Percentiles rank a stretch among this genome's conserved stretches.
Conservation (phyloP, 2,329 filamentous ascomycete species). For the Fusarium begoniae region DNA sequence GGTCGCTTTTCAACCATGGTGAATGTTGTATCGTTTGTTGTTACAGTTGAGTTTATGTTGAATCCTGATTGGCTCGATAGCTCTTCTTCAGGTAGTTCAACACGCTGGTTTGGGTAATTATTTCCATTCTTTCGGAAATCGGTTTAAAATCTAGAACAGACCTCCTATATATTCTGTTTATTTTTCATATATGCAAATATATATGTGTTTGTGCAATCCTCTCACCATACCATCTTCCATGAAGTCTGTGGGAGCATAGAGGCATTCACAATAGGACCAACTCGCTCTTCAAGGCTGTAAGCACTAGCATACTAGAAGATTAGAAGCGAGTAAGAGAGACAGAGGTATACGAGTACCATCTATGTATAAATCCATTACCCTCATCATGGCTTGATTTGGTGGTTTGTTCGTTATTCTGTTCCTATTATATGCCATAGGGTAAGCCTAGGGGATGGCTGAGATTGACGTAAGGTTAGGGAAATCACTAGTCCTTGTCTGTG, state of each 20-base stretch:
- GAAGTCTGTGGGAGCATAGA: neutral
- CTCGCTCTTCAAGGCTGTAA: neutral
- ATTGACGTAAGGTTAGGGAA: constrained; percentile 1
- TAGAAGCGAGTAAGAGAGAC: neutral
- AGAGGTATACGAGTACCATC: too few relatives aligned
- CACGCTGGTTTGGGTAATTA: neutral
- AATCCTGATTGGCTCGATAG: neutral
- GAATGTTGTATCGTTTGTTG: neutral
- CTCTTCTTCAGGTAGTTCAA: neutral
- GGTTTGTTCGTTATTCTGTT: neutral
- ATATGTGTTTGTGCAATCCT: too few relatives aligned
- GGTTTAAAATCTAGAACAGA: too few relatives aligned
- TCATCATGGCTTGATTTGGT: neutral
- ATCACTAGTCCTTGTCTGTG: neutral
- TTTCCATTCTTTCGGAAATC: neutral
- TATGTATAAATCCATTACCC: neutral
- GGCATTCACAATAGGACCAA: too few relatives aligned
- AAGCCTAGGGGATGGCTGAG: neutral
- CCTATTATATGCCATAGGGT: neutral
- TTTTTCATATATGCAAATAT: neutral
- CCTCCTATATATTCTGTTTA: neutral
- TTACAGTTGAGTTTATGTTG: neutral
- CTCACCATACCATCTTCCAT: too few relatives aligned
- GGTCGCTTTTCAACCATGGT: constrained; percentile 43
- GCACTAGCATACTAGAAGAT: neutral